These are phyloP conservation scores for Magnusiomyces tetraspermus DNA, from an alignment of 1,139 yeast species.

Conservation along the genomic window DNA sequence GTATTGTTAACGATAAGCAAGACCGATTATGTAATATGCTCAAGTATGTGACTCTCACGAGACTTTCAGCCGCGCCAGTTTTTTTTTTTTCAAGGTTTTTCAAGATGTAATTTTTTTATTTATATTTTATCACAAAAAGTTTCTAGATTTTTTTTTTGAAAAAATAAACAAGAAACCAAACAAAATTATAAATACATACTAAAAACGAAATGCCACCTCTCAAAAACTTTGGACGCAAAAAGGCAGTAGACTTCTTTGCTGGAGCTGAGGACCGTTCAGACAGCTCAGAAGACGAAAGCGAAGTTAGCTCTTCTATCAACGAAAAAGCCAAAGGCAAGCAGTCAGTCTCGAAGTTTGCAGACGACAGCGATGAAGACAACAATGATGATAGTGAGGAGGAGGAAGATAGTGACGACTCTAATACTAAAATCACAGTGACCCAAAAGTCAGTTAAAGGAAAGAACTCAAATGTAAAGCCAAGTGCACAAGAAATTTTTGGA, in stretches of 20 bases:
- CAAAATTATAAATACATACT: neutral
- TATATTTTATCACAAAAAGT: neutral
- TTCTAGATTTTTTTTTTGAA: neutral
- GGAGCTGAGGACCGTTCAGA: no score
- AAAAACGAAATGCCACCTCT: neutral
- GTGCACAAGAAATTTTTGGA: neutral
- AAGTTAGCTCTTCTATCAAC: neutral
- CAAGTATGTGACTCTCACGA: no score
- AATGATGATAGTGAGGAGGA: conserved; percentile 5
- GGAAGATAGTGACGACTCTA: neutral
- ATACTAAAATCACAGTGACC: neutral
- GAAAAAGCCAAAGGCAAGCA: conserved; percentile 1
- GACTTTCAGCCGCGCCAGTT: neutral
- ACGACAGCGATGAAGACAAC: conserved; percentile 19
- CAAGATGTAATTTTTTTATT: neutral
- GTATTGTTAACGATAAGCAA: no score
- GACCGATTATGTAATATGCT: no score
- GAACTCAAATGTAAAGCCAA: neutral
- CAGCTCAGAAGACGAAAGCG: neutral
- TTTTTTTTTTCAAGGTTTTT: neutral
- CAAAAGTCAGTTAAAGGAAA: neutral
- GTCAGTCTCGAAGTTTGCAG: conserved; percentile 18
- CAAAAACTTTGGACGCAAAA: neutral
- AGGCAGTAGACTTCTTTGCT: conserved; percentile 12
- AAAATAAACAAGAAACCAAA: neutral